These are phyloP conservation scores for Hericium alpestre DNA, from an alignment of 768 basidiomycete species.

Conservation along the genomic window DNA sequence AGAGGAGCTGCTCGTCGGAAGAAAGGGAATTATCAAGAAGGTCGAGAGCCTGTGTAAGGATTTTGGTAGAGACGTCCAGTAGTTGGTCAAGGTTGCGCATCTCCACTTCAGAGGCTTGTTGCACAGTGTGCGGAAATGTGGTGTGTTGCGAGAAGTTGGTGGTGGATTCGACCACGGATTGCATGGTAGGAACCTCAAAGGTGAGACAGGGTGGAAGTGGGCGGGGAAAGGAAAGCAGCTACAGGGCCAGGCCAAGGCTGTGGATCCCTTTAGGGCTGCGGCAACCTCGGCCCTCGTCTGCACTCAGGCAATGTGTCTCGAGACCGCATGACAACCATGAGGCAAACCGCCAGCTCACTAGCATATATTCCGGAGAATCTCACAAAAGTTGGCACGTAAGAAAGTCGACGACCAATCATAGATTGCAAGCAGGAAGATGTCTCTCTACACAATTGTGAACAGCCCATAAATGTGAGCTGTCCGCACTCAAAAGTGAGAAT, in stretches of 20 bases:
- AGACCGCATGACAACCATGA: not conserved
- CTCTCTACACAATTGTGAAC: conserved; percentile 76
- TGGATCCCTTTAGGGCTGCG: not conserved
- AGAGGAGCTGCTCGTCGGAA: conserved; percentile 58
- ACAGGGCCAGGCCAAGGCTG: not conserved
- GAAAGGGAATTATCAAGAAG: conserved; percentile 56
- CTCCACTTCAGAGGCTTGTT: conserved; percentile 12
- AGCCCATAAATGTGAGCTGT: conserved; percentile 31
- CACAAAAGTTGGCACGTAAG: not conserved
- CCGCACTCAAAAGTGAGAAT: conserved; percentile 18
- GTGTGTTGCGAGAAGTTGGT: not conserved
- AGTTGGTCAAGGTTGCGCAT: conserved; percentile 36
- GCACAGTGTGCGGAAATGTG: not conserved
- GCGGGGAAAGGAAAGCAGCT: not conserved
- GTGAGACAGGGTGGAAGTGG: not conserved
- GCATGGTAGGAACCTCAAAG: not conserved
- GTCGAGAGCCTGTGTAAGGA: conserved; percentile 66
- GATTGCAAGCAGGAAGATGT: conserved; percentile 25
- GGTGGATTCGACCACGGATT: not conserved
- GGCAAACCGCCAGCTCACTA: not conserved
- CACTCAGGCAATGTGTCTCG: not conserved
- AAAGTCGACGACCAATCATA: not conserved
- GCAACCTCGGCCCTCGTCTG: not conserved
- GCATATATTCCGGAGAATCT: not conserved
- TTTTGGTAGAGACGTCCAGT: conserved; percentile 52